Conservation (phyloP, 768 basidiomycete species). For the Xerocomus spinulosus region DNA sequence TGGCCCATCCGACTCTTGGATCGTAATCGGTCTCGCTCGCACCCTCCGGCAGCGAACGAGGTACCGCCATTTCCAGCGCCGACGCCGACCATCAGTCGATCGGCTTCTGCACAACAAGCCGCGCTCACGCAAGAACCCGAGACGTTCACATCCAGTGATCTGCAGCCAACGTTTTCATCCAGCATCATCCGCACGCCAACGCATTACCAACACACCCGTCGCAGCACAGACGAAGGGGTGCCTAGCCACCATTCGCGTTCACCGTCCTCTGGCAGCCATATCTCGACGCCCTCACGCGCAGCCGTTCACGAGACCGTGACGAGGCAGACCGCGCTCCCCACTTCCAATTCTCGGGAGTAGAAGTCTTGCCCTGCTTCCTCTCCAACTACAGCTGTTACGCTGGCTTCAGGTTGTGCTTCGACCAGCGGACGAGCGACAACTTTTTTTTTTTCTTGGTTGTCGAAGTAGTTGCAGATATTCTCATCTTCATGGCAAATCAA, state of each 20-base stretch:
- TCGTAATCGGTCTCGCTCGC: constrained; percentile 20
- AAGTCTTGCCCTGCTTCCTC: constrained; percentile 53
- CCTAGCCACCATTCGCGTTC: constrained; percentile 21
- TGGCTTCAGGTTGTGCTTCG: constrained; percentile 8
- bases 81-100: constrained; percentile 15
- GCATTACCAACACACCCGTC: constrained; percentile 42
- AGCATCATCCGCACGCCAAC: constrained; percentile 65
- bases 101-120: constrained; percentile 11
- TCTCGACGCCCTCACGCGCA: constrained; percentile 15
- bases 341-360: constrained; percentile 53
- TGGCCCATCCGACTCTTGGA: constrained; percentile 22
- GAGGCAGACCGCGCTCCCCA: constrained; percentile 27
- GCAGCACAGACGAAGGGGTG: constrained; percentile 23
- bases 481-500: constrained; percentile 18
- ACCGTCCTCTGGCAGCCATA: constrained; percentile 16
- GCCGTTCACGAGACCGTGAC: constrained; percentile 19
- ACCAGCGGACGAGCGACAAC: constrained; percentile 9
- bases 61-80: constrained; percentile 29
- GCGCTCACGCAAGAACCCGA: constrained; percentile 31
- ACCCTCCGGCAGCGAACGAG: constrained; percentile 13
- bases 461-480: constrained; percentile 5
- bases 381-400: constrained; percentile 25
- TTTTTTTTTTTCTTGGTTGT: constrained; percentile 4
- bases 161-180: constrained; percentile 66
- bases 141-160: constrained; percentile 49